phyloP scores from a whole-genome alignment of 306 rosid genomes.

The Cucumis hystrix region DNA sequence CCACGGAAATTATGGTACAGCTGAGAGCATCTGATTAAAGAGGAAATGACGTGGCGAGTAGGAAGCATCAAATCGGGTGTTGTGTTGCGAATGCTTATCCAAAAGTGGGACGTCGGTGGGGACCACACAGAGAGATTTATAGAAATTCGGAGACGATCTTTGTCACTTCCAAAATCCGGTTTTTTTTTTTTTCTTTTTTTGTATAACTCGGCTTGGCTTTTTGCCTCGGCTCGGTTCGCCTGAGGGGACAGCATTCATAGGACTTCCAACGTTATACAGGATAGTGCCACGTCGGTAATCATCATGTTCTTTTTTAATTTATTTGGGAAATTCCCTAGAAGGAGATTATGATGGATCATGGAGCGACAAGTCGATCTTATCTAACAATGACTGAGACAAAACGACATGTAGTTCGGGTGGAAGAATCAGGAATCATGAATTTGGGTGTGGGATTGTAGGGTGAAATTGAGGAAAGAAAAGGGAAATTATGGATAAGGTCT shows the following conservation, averaged over 20 bases:
- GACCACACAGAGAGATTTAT: conserved; percentile 8
- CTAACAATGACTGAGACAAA: not conserved
- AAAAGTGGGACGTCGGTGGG: conserved; percentile 11
- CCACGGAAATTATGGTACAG: not conserved
- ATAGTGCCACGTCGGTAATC: not conserved
- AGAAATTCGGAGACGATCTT: conserved; percentile 5
- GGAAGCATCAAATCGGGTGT: not conserved
- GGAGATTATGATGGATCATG: not conserved
- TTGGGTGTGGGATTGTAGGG: not conserved
- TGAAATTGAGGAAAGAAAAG: not conserved
- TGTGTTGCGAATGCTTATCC: conserved; percentile 39
- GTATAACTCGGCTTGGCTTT: too few relatives aligned
- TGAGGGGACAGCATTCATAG: not conserved
- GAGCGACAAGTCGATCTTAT: not conserved
- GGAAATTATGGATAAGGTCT: not conserved
- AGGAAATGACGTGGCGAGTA: conserved; percentile 18
- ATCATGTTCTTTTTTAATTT: not conserved
- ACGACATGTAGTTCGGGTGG: not conserved
- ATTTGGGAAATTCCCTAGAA: not conserved
- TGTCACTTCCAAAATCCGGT: not conserved
- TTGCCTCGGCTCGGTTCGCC: not conserved
- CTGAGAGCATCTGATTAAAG: not conserved
- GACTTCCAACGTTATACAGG: not conserved
- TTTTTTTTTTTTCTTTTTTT: too few relatives aligned
- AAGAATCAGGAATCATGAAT: not conserved